Conservation (phyloP, 495 filamentous ascomycete species). For the Tuber borchii region DNA sequence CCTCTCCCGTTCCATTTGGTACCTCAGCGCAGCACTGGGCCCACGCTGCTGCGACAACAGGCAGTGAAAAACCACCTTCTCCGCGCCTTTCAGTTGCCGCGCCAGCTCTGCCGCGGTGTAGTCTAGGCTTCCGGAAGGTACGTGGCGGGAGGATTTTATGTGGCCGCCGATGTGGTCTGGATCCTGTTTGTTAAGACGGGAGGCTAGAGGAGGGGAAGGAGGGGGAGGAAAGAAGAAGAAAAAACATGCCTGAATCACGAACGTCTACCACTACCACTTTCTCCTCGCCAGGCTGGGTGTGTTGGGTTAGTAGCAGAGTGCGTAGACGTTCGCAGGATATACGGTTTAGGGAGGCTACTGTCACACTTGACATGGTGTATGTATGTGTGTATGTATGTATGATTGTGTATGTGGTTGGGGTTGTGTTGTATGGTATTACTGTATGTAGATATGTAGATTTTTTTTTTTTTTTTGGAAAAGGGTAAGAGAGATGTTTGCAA, state of each 20-base stretch:
- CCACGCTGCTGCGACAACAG: conserved; percentile 85
- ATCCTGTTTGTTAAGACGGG: neutral
- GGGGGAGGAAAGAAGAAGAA: neutral
- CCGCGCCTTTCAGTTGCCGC: conserved; percentile 66
- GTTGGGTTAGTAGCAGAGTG: conserved; percentile 30
- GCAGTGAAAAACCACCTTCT: conserved; percentile 90
- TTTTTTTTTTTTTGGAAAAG: too few species aligned
- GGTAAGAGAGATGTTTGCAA: neutral
- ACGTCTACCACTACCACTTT: conserved; percentile 78
- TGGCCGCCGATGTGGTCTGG: conserved; percentile 89
- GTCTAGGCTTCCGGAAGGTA: conserved; percentile 67
- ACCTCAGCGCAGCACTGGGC: conserved; percentile 61
- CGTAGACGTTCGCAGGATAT: conserved; percentile 36
- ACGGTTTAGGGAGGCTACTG: conserved; percentile 22
- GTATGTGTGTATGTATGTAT: neutral
- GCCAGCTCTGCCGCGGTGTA: conserved; percentile 72
- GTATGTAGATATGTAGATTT: too few species aligned
- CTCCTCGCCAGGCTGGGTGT: conserved; percentile 31
- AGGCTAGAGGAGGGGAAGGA: neutral
- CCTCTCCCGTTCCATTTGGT: conserved; percentile 58
- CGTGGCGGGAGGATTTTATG: conserved; percentile 67
- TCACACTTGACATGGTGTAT: conserved; percentile 21
- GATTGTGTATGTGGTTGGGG: neutral
- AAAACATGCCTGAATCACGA: conserved; percentile 62
- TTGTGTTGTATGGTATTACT: neutral